These are phyloP conservation scores for Trichopus zeylanicus DNA, from an alignment of 116 monocot species.

Conservation along the genomic window DNA sequence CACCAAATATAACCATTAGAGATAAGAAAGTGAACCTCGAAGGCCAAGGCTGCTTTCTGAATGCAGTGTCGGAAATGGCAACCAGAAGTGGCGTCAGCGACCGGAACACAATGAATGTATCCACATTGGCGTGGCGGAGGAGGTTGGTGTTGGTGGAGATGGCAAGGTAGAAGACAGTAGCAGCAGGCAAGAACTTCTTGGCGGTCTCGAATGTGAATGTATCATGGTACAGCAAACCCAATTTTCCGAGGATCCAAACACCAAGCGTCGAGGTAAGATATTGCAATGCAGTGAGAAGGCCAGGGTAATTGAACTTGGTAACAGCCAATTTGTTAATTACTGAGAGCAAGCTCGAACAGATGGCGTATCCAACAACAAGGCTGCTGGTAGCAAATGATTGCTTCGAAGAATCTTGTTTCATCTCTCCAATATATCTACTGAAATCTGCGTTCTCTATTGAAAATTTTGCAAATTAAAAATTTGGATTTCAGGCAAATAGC, in stretches of 20 bases:
- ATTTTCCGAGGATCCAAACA: conserved; percentile 53
- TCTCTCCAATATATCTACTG: not conserved
- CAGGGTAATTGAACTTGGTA: conserved; percentile 68
- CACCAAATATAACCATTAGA: conserved; percentile 53
- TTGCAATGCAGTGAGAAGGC: conserved; percentile 58
- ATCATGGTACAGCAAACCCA: conserved; percentile 54
- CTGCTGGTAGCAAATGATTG: conserved; percentile 58
- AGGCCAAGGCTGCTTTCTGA: conserved; percentile 74
- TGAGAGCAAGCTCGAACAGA: conserved; percentile 67
- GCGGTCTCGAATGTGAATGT: conserved; percentile 44
- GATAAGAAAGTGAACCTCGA: conserved; percentile 70
- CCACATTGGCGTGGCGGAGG: conserved; percentile 82
- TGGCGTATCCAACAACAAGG: conserved; percentile 67
- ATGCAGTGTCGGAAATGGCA: conserved; percentile 64
- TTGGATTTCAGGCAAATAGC: too few relatives aligned
- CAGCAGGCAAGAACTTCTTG: conserved; percentile 69
- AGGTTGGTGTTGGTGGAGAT: conserved; percentile 88
- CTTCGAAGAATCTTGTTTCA: conserved; percentile 21
- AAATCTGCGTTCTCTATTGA: not conserved
- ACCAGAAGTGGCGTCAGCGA: conserved; percentile 73
- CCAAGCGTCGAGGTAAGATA: conserved; percentile 47
- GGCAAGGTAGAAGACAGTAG: conserved; percentile 67
- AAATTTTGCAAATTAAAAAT: too few relatives aligned
- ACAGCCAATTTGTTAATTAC: conserved; percentile 80
- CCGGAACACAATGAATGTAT: conserved; percentile 86